Evolutionary conservation across 2,329 filamentous ascomycete genomes (phyloP), one percentile per base, ranked within the genome.

Genomic region (Periconia digitata): DNA sequence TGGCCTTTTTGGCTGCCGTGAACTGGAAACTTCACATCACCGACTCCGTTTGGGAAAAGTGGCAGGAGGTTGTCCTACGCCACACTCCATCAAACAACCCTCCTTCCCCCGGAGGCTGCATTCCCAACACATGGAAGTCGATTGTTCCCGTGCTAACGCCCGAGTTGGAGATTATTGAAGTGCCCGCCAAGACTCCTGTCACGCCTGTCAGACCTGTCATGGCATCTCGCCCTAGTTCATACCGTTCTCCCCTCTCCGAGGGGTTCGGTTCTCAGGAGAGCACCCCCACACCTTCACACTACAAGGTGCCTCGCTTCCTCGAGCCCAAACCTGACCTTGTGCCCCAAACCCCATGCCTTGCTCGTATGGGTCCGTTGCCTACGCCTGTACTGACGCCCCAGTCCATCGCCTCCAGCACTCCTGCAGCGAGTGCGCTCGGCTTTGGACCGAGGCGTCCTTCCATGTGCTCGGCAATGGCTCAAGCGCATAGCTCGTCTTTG

Each of bases 11-110:
- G 40, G 76, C 87, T 52, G 89, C 92, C 39, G 90, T 99, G 54
- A 86, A 90, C 71, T 99, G 92, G 92, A 90, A 91, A 64, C 83
- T 99, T 23, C 94, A 99, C 71, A 92, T 99, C 55, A 87, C 90
- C 0, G 91, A 96, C 58, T 81, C 86, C 3, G 82, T 89, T 8
- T 97, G 96, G 74, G 87, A 94, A 70, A 85, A 89, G 56, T 99
- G 94, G 94, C 92, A 90, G 38, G 90, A 96, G 54, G 87, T 96
- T 55, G 89, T 97, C 44, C 76, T 96, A 57, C 89, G 89, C 72
- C 88, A 91, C 63, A 92, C 88, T 13, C 89, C 90, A 17, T 75
- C 75, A 15, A 73, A 76, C 37, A 74, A 73, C 17, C 69, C 73
- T 43, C 51, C 70, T 8, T 70, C 69, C 32, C 67, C 71, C n/a